phyloP scores from a whole-genome alignment of 768 basidiomycete species.

The Auriscalpium microsporum region DNA sequence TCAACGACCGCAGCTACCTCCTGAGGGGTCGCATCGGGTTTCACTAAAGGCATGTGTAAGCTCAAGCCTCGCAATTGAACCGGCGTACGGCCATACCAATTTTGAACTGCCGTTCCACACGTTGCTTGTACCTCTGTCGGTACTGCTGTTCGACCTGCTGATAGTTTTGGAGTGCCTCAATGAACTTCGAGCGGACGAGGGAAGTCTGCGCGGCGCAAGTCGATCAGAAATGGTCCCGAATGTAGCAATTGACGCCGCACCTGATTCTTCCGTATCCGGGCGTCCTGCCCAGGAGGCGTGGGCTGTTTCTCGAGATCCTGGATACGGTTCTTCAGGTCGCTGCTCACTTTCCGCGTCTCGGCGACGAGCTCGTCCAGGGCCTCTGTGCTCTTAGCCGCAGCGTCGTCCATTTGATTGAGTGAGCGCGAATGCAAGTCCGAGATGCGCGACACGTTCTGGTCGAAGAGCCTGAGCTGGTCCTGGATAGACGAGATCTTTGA shows the following conservation, averaged over 20 bases:
- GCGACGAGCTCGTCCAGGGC: conserved; percentile 59
- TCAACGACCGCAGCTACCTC: conserved; percentile 84
- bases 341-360: conserved; percentile 64
- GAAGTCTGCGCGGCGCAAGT: conserved; percentile 6
- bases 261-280: conserved; percentile 72
- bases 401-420: conserved; percentile 70
- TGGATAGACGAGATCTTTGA: conserved; percentile 66
- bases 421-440: conserved; percentile 67
- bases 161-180: conserved; percentile 80
- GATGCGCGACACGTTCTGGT: conserved; percentile 59
- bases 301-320: conserved; percentile 63
- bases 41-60: conserved; percentile 40
- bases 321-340: conserved; percentile 61
- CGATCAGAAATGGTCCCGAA: not conserved
- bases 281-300: conserved; percentile 55
- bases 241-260: conserved; percentile 26
- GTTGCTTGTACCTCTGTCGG: conserved; percentile 68
- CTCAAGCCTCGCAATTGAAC: no score
- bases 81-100: conserved; percentile 45
- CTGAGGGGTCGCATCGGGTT: conserved; percentile 86
- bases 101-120: conserved; percentile 80
- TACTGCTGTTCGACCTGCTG: conserved; percentile 78
- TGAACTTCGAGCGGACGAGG: conserved; percentile 41
- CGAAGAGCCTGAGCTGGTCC: conserved; percentile 60
- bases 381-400: conserved; percentile 48